Evolutionary conservation across 352 stramenopile genomes (phyloP).

Genomic region (Phytophthora vignae): DNA sequence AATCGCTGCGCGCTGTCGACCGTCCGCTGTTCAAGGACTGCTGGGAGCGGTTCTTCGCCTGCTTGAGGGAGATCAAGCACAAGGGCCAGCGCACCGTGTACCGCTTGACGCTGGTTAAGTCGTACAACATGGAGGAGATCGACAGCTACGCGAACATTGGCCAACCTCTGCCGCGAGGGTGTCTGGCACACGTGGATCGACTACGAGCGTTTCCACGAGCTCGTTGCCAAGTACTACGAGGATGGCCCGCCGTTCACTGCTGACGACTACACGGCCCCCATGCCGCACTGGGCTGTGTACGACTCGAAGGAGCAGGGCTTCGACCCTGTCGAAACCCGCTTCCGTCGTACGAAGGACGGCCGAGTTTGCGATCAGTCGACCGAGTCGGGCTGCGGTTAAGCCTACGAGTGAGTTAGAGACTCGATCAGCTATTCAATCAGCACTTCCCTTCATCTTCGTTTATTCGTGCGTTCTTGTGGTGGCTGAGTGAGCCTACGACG

Average conservation of each 20-base stretch:
- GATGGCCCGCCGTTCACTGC: conserved; percentile 90
- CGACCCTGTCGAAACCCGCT: conserved; percentile 95
- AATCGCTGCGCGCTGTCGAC: conserved; percentile 96
- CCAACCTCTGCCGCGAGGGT: conserved; percentile 87
- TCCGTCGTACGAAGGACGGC: conserved; percentile 87
- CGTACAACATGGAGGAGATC: conserved; percentile 97
- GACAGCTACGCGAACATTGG: conserved; percentile 93
- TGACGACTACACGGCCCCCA: conserved; percentile 95
- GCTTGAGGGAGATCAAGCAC: conserved; percentile 91
- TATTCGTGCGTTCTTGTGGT: conserved; percentile 4
- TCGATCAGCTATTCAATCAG: background rate
- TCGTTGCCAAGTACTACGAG: conserved; percentile 85
- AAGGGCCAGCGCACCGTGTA: conserved; percentile 98
- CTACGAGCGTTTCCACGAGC: conserved; percentile 96
- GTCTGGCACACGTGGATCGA: conserved; percentile 99
- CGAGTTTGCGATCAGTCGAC: conserved; percentile 84
- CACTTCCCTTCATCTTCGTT: conserved; percentile 4
- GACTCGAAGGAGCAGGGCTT: conserved; percentile 96
- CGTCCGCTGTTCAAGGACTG: conserved; percentile 97
- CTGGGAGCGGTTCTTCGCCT: conserved; percentile 96
- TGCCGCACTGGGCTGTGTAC: conserved; percentile 96
- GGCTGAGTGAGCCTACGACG: conserved; percentile 16
- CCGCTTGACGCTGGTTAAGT: conserved; percentile 98
- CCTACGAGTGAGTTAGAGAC: conserved; percentile 10
- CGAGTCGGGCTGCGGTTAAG: conserved; percentile 85